Evolutionary conservation across 768 basidiomycete species (phyloP).

Genomic region (Termitomyces sp.): DNA sequence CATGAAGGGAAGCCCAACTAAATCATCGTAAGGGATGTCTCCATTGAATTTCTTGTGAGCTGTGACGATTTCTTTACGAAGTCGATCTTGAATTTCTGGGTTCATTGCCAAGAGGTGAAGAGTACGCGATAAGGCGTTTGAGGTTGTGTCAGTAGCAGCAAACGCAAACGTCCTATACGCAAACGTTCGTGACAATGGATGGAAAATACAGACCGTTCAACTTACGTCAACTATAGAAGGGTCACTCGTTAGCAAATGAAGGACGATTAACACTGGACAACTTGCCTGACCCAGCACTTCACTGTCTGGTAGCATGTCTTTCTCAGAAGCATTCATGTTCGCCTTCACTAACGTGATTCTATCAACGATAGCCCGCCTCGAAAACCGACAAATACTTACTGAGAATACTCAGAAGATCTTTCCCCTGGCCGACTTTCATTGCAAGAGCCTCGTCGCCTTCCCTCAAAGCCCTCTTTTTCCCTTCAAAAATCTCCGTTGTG

Average conservation of each 20-base stretch:
- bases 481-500: constrained; percentile 10
- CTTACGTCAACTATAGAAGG: constrained; percentile 13
- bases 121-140: constrained; percentile 25
- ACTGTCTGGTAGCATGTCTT: constrained; percentile 18
- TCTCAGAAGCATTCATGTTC: constrained; percentile 8
- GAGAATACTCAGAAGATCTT: constrained; percentile 17
- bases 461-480: constrained; percentile 13
- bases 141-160: constrained; percentile 32
- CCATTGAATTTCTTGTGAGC: constrained; percentile 13
- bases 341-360: constrained; percentile 8
- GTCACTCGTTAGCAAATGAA: not conserved
- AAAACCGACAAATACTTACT: constrained; percentile 3
- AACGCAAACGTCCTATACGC: constrained; percentile 22
- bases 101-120: constrained; percentile 22
- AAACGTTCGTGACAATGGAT: not conserved
- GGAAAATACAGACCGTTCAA: not conserved
- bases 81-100: constrained; percentile 16
- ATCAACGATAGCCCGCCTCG: not conserved
- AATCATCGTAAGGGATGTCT: constrained; percentile 16
- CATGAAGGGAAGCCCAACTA: constrained; percentile 19
- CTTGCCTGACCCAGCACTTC: constrained; percentile 26
- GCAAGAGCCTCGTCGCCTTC: constrained; percentile 13
- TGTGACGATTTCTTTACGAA: constrained; percentile 36
- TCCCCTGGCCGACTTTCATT: constrained; percentile 5
- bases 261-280: not conserved